Evolutionary conservation across 305 asterid genomes (phyloP), one percentile per base, ranked within the genome.

Genomic region (Fraxinus xanthoxyloides): DNA sequence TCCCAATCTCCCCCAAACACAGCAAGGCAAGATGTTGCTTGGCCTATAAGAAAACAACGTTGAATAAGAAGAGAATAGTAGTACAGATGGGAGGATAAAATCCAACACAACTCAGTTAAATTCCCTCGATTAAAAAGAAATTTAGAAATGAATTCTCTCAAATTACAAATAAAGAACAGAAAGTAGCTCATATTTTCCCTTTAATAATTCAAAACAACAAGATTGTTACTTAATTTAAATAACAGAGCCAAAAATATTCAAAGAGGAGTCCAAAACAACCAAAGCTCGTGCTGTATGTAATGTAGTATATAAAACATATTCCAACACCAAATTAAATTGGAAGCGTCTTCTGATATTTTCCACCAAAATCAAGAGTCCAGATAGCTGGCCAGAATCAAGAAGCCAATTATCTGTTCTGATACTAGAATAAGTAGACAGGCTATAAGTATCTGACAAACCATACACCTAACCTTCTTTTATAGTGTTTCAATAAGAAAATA

Each of bases 1-100:
- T 91, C 85, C 99, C 99, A 81, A 97, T 90, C 92, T 95, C 99
- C 77, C 99, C 99, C 92, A 97, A 86, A 89, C 98, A 97, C 63
- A 97, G 94, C 88, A 97, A 88, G 80, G 98, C 89, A 69, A 97
- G 98, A 85, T 95, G 99, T 76, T 97, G 98, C 82, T 93, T 95
- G 85, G 97, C 96, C 99, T 97, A 82, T 38, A 77, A 85, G 82
- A 79, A 80, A 83, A 78, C 43, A 59, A 48, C 46, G 61, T 73
- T 35, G 74, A 61, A 84, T 26, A 84, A 67, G 34, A 80, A 63
- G 67, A 84, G 34, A 80, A 30, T 28, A 78, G 28, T 35, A 78
- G 75, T 40, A 63, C 65, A 26, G 75, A 61, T 15, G 15, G 15
- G 32, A 15, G 73, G 80, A 23, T 65, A 51, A 70, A 75, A 80